Base-by-base conservation (phyloP, 2,329 filamentous ascomycete genomes). In the Thermothelomyces thermophilus region DNA sequence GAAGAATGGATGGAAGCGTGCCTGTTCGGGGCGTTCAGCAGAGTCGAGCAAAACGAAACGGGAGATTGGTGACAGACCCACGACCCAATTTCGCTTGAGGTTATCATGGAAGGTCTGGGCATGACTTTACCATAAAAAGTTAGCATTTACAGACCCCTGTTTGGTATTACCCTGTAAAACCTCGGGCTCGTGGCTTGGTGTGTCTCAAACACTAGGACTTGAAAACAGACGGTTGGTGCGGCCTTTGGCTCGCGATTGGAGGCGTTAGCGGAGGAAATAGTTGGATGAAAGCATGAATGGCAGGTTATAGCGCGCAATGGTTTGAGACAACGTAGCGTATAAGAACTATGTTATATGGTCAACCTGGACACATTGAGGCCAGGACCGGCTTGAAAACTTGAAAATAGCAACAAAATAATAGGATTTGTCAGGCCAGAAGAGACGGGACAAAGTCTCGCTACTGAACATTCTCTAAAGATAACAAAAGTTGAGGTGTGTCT, bases 51-150 rank as follows among this genome's bases (percentile, higher is more conserved):
- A 46, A 50, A 49, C 34, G 36, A 46, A 45, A 56, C 50, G 50
- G 51, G 54, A 53, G 53, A 56, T 58, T 57, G 55, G 57, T 51
- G 51, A 42, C 35, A 48, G 52, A 46, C 53, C 53, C 48, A 56
- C 46, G 48, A 41, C 41, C 48, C 56, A 61, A 61, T 61, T 58
- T 61, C 59, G 59, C 59, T 61, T 61, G 55, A 57, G 41, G 53
- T 56, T 54, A 14, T 10, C 30, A n/a, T n/a, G n/a, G 30, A 50
- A 57, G 53, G 50, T 53, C 52, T 44, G 28, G 45, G 35, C 14
- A 10, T 10, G 13, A 39, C 51, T 35, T 44, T 61, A 42, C 58
- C 56, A 39, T 51, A 49, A 24, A 40, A 49, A 58, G 10, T 41
- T 56, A 60, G 58, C 51, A 30, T 34, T n/a, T 22, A 40, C 11